These are phyloP conservation scores for Diplodia intermedia DNA, from an alignment of 2,329 filamentous ascomycete genomes.

Conservation along the genomic window DNA sequence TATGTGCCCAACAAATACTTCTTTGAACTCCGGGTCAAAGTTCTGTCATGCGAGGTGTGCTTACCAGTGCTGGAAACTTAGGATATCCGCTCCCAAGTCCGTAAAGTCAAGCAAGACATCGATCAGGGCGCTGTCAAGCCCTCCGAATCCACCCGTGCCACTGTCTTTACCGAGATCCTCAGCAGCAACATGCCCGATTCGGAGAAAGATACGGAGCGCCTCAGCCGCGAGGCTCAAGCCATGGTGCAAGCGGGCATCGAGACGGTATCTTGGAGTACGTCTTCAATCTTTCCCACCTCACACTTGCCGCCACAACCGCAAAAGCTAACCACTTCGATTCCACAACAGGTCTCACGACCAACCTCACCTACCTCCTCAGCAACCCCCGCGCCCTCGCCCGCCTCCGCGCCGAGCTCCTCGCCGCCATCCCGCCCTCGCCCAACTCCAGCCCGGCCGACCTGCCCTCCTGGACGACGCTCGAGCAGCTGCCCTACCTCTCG, in stretches of 20 bases:
- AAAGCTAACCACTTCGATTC: neutral
- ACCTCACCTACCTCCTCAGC: constrained; percentile 43
- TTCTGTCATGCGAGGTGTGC: neutral
- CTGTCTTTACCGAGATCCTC: constrained; percentile 25
- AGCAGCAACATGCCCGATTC: constrained; percentile 25
- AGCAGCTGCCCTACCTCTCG: constrained; percentile 33
- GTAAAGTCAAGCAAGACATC: constrained; percentile 14
- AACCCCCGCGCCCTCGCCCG: constrained; percentile 37
- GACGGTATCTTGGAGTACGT: constrained; percentile 36
- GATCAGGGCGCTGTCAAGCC: neutral
- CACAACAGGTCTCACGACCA: constrained; percentile 38
- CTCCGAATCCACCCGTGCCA: neutral
- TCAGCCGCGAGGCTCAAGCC: constrained; percentile 44
- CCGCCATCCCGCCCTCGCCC: constrained; percentile 38
- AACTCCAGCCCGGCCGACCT: constrained; percentile 30
- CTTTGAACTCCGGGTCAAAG: neutral
- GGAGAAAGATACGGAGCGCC: constrained; percentile 46
- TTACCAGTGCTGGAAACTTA: neutral
- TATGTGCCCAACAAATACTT: neutral
- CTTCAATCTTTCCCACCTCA: neutral
- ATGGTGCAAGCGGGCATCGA: constrained; percentile 44
- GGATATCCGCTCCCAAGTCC: constrained; percentile 14
- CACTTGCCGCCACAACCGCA: neutral
- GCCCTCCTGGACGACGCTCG: constrained; percentile 21
- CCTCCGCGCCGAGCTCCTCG: constrained; percentile 41